Evolutionary conservation across 2,329 filamentous ascomycete genomes (phyloP).

Genomic region (Phaeophleospora eucalypticola): DNA sequence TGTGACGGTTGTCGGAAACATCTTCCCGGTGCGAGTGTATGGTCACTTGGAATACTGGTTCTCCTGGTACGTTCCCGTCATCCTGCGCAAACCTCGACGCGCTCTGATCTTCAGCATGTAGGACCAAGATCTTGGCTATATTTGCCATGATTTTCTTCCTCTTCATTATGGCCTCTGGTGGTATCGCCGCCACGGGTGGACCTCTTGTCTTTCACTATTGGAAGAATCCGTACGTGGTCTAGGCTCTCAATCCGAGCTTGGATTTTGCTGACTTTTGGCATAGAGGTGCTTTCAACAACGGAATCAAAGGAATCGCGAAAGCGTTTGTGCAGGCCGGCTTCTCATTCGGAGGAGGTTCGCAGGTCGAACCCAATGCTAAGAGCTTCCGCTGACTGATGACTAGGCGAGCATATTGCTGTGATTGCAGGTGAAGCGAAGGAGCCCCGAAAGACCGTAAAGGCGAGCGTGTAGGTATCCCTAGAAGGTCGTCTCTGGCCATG

Average conservation of each 20-base stretch:
- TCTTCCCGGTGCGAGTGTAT: constrained; percentile 27
- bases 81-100: too few species aligned
- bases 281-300: constrained; percentile 18
- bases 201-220: constrained; percentile 31
- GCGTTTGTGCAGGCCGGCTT: constrained; percentile 36
- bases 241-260: neutral
- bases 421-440: constrained; percentile 33
- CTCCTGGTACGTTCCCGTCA: constrained; percentile 21
- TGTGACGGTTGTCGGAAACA: constrained; percentile 27
- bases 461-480: constrained; percentile 19
- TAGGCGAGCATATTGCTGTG: constrained; percentile 26
- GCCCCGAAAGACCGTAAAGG: constrained; percentile 31
- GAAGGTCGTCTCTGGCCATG: neutral
- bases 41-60: constrained; percentile 33
- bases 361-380: neutral
- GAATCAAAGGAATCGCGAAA: constrained; percentile 35
- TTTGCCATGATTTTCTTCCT: constrained; percentile 34
- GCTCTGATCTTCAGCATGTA: neutral
- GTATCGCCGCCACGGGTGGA: constrained; percentile 31
- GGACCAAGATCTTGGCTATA: constrained; percentile 30
- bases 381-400: neutral
- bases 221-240: constrained; percentile 10
- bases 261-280: neutral
- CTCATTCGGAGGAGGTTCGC: constrained; percentile 23
- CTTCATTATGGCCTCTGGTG: constrained; percentile 36